Percentiles rank a stretch among this genome's conserved stretches.
Conservation (phyloP, 805 yeast genomes). For the Deakozyma indianensis region DNA sequence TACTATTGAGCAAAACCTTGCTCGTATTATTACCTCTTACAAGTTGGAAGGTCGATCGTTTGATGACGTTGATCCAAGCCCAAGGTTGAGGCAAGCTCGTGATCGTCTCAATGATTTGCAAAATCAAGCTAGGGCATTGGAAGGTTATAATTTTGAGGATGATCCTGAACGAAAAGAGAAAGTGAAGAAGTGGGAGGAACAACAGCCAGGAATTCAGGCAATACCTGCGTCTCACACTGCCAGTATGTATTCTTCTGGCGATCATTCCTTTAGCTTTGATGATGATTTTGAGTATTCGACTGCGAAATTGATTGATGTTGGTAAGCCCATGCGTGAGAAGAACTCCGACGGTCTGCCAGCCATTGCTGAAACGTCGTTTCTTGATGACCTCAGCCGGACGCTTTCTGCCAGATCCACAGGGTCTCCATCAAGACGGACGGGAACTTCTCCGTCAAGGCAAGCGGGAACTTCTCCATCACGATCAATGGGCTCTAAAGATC, state of each 20-base stretch:
- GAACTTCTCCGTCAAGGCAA: constrained; percentile 1
- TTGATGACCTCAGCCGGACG: neutral
- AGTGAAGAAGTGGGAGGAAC: neutral
- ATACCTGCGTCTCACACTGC: neutral
- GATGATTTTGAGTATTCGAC: constrained; percentile 1
- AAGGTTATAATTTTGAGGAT: constrained; percentile 69
- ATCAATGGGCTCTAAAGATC: neutral
- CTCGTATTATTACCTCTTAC: neutral
- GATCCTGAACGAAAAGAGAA: constrained; percentile 18
- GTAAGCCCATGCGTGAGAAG: neutral
- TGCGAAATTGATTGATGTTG: neutral
- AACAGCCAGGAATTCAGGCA: neutral
- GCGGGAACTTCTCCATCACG: neutral
- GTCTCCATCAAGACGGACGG: neutral
- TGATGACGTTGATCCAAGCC: constrained; percentile 53
- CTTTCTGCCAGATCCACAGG: neutral
- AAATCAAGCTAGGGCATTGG: constrained; percentile 71
- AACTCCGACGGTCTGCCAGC: neutral
- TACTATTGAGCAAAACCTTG: neutral
- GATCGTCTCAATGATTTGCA: constrained; percentile 78
- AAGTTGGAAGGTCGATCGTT: neutral
- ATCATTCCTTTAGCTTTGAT: neutral
- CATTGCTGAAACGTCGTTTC: neutral
- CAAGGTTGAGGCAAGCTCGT: constrained; percentile 57
- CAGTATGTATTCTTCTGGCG: neutral